A percentile compares a stretch with the other conserved stretches of the same genome.
Evolutionary conservation across 805 yeast genomes (phyloP).

Genomic region (Ogataea henricii): DNA sequence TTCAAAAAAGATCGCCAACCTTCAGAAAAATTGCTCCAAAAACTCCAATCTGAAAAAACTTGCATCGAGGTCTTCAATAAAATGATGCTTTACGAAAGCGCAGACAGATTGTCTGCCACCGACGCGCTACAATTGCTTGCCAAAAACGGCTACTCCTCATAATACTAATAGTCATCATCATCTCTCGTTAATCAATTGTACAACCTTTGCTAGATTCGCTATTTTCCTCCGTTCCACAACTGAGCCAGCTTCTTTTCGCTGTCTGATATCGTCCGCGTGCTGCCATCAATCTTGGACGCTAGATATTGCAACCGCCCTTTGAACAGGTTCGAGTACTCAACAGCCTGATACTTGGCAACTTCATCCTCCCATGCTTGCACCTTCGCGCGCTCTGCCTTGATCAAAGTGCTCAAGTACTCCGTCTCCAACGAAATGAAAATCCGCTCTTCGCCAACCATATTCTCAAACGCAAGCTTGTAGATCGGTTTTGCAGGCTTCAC

Average conservation of each 20-base stretch:
- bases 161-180: not conserved
- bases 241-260: conserved; percentile 44
- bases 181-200: not conserved
- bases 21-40: conserved; percentile 37
- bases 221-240: conserved; percentile 18
- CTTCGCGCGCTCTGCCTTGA: conserved; percentile 60
- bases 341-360: conserved; percentile 54
- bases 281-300: conserved; percentile 61
- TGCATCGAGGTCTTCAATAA: conserved; percentile 36
- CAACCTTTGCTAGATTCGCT: not conserved
- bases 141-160: not conserved
- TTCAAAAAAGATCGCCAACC: conserved; percentile 25
- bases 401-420: conserved; percentile 53
- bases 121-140: conserved; percentile 17
- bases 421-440: conserved; percentile 65
- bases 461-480: conserved; percentile 74
- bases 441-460: conserved; percentile 57
- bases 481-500: conserved; percentile 84
- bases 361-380: conserved; percentile 73
- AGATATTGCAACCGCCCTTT: conserved; percentile 66
- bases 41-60: conserved; percentile 22
- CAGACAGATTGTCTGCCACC: conserved; percentile 34
- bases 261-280: conserved; percentile 52
- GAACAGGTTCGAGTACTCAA: conserved; percentile 55
- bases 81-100: conserved; percentile 47